Evolutionary conservation across 108 stramenopile genomes (phyloP).

Genomic region (Skeletonema menzelii): DNA sequence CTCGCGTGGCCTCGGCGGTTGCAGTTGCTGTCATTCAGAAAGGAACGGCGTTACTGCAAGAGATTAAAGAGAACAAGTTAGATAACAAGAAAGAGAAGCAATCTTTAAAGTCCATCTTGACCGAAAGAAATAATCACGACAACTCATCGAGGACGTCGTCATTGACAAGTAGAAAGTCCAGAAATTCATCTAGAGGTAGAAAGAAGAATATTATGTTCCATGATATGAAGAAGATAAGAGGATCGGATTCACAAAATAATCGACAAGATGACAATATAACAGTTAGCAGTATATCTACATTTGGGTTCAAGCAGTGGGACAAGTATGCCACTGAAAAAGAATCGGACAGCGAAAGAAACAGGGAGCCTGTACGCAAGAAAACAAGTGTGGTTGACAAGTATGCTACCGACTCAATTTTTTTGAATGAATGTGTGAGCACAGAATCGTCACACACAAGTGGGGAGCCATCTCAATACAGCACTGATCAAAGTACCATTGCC

Average conservation of each 20-base stretch:
- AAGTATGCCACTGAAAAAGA: background rate
- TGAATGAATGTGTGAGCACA: background rate
- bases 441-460: background rate
- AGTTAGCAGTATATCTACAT: background rate
- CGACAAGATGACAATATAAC: background rate
- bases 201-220: background rate
- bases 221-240: background rate
- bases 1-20: background rate
- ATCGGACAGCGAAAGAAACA: background rate
- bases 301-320: background rate
- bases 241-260: background rate
- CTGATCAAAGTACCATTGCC: background rate
- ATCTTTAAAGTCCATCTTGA: background rate
- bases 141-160: background rate
- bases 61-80: background rate
- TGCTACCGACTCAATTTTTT: background rate
- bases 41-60: background rate
- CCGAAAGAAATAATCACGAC: background rate
- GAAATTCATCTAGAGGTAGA: background rate
- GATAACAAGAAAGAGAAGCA: background rate
- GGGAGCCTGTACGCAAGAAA: background rate
- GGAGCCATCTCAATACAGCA: background rate
- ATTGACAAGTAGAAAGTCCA: background rate
- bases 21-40: background rate
- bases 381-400: background rate